phyloP scores from a whole-genome alignment of 208 protist genomes.

The Acanthamoeba rhysodes region DNA sequence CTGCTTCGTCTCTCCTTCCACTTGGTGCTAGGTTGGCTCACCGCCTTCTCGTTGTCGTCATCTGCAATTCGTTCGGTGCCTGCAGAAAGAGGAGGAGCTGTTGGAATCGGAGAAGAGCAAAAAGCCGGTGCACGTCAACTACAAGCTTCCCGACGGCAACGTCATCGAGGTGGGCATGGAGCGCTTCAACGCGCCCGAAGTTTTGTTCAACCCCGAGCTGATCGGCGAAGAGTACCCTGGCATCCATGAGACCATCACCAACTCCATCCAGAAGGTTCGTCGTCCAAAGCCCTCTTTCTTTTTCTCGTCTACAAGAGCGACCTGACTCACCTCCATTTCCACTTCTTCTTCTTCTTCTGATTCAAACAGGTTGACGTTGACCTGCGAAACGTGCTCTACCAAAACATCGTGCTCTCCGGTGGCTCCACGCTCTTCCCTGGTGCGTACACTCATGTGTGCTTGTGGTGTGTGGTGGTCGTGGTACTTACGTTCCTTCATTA shows the following conservation, averaged over 20 bases:
- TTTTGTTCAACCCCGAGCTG: constrained; percentile 93
- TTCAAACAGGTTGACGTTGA: constrained; percentile 92
- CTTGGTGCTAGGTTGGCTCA: neutral
- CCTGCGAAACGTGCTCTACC: constrained; percentile 95
- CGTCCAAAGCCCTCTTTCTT: neutral
- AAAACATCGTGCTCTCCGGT: constrained; percentile 97
- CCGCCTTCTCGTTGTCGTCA: neutral
- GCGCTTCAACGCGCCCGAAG: constrained; percentile 89
- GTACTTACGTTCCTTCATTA: neutral
- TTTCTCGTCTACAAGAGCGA: neutral
- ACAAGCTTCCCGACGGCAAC: constrained; percentile 95
- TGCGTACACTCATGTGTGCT: neutral
- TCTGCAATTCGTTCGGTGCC: neutral
- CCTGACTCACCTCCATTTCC: neutral
- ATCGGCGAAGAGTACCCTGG: constrained; percentile 90
- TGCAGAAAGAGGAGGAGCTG: constrained; percentile 75
- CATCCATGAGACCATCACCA: constrained; percentile 87
- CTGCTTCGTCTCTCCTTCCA: neutral
- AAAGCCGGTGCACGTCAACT: constrained; percentile 88
- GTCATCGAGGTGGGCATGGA: constrained; percentile 77
- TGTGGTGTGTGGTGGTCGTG: neutral
- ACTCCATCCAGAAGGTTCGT: constrained; percentile 89
- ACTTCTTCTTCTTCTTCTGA: neutral
- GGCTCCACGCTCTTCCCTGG: constrained; percentile 98
- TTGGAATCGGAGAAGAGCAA: constrained; percentile 78